These are phyloP conservation scores for Blechomonas ayalai DNA, from an alignment of 208 protist species.

Conservation along the genomic window DNA sequence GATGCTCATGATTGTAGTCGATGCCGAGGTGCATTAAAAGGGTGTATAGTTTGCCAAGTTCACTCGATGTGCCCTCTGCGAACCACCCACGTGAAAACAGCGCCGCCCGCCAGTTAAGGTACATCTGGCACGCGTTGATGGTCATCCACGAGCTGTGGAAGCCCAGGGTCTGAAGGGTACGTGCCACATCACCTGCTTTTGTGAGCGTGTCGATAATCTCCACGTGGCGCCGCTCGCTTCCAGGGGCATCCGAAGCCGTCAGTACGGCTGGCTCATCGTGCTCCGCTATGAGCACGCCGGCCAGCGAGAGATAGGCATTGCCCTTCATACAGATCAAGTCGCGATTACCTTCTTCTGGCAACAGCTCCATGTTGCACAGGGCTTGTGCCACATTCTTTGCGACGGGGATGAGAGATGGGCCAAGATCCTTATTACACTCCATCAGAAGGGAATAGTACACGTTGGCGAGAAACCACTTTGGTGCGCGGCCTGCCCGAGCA, in stretches of 20 bases:
- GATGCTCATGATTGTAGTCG: constrained; percentile 22
- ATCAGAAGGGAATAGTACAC: constrained; percentile 59
- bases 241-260: constrained; percentile 2
- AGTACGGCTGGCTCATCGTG: neutral
- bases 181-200: constrained; percentile 21
- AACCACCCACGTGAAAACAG: constrained; percentile 39
- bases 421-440: constrained; percentile 39
- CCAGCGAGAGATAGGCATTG: constrained; percentile 28
- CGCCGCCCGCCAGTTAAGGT: constrained; percentile 32
- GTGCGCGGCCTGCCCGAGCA: neutral
- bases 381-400: constrained; percentile 39
- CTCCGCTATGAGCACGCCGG: constrained; percentile 20
- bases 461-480: constrained; percentile 28
- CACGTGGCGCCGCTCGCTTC: constrained; percentile 7
- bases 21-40: constrained; percentile 16
- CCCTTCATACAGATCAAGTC: constrained; percentile 40
- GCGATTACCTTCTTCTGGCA: constrained; percentile 10
- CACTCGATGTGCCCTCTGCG: constrained; percentile 1
- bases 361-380: constrained; percentile 28
- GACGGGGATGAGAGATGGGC: constrained; percentile 40
- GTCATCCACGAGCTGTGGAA: constrained; percentile 40
- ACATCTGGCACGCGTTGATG: constrained; percentile 52
- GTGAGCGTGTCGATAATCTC: neutral
- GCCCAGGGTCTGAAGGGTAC: constrained; percentile 19
- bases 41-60: constrained; percentile 24